Conservation (phyloP, 331 rosid species). For the Malus hybrid region DNA sequence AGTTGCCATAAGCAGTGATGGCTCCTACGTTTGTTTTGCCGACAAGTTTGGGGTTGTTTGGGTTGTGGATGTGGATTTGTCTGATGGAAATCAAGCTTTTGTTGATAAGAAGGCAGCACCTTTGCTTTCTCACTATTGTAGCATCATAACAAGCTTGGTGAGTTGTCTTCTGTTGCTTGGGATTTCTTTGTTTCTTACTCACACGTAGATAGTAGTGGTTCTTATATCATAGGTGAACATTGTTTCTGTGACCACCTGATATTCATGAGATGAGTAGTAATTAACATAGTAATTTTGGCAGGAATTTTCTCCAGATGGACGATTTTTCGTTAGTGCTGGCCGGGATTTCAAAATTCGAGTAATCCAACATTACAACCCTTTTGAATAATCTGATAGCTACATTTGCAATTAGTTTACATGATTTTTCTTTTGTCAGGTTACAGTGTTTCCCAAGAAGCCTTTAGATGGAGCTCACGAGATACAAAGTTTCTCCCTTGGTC, state of each 20-base stretch:
- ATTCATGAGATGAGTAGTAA: slow-evolving; percentile 4
- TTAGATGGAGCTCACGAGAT: slow-evolving; percentile 77
- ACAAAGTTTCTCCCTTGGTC: slow-evolving; percentile 90
- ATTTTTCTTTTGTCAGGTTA: slow-evolving; percentile 40
- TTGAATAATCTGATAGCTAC: not conserved
- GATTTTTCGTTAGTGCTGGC: slow-evolving; percentile 71
- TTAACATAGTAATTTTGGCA: slow-evolving; percentile 18
- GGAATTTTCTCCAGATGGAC: slow-evolving; percentile 81
- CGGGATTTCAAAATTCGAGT: slow-evolving; percentile 94
- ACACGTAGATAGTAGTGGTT: not conserved
- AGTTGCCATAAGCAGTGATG: slow-evolving; percentile 61
- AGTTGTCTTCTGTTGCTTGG: slow-evolving; percentile 1
- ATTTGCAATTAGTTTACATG: not conserved
- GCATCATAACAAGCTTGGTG: slow-evolving; percentile 89
- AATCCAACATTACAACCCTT: slow-evolving; percentile 12
- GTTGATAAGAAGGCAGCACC: slow-evolving; percentile 48
- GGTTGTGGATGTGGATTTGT: slow-evolving; percentile 57
- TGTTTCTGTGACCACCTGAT: not conserved
- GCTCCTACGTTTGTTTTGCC: slow-evolving; percentile 67
- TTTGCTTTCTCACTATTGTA: slow-evolving; percentile 86
- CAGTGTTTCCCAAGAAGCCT: slow-evolving; percentile 59
- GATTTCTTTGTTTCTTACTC: not conserved
- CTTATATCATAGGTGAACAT: not conserved
- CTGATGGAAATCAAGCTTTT: slow-evolving; percentile 28
- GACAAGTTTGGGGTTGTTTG: slow-evolving; percentile 94